Evolutionary conservation across 192 early-diverging fungal species (phyloP).

Genomic region (Dimargaris xerosporica): DNA sequence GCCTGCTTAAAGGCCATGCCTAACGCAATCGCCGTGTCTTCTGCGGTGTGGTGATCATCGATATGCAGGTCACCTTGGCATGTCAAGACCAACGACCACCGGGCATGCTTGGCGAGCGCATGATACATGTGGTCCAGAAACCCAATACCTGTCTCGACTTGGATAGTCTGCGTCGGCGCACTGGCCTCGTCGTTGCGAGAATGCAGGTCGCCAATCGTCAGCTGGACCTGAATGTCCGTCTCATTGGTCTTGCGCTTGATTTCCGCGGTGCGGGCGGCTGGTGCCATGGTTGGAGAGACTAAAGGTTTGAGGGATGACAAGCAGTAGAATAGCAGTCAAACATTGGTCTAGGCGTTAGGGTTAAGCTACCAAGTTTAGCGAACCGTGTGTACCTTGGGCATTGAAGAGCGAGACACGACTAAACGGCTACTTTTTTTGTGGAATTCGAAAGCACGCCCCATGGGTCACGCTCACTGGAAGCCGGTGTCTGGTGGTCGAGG

Average conservation of each 20-base stretch:
- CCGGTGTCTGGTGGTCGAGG: too few species aligned
- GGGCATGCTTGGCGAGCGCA: conserved; percentile 90
- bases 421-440: too few species aligned
- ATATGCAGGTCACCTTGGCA: conserved; percentile 93
- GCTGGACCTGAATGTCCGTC: conserved; percentile 67
- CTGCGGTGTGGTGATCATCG: conserved; percentile 96
- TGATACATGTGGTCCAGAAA: conserved; percentile 99
- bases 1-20: conserved; percentile 90
- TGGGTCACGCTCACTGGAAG: too few species aligned
- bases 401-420: too few species aligned
- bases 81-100: conserved; percentile 71
- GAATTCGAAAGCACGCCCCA: too few species aligned
- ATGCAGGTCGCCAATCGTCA: conserved; percentile 35
- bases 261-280: conserved; percentile 28
- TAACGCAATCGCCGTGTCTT: conserved; percentile 87
- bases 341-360: too few species aligned
- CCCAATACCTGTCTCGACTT: conserved; percentile 83
- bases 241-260: conserved; percentile 84
- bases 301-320: too few species aligned
- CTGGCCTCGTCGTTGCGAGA: conserved; percentile 26
- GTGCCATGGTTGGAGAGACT: too few species aligned
- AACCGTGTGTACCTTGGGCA: too few species aligned
- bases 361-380: too few species aligned
- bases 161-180: conserved; percentile 73
- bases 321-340: too few species aligned